A percentile compares a stretch with the other conserved stretches of the same genome.
These are phyloP conservation scores for Sergeia podlipaevii DNA, from an alignment of 208 protist genomes.

Conservation along the genomic window DNA sequence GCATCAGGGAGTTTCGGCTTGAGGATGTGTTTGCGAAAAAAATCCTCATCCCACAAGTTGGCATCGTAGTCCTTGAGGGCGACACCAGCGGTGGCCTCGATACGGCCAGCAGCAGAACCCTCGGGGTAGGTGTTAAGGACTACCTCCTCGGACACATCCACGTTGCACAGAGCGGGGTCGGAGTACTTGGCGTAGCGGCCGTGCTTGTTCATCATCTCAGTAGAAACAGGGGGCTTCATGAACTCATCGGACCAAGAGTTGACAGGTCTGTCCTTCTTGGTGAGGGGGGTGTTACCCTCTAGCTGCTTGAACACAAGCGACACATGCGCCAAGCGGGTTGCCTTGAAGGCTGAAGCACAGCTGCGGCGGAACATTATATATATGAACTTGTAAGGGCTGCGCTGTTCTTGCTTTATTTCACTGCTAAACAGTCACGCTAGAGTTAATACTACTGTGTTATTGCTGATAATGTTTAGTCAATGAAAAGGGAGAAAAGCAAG, in stretches of 20 bases:
- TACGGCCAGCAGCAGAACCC: conserved; percentile 63
- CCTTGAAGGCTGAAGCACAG: conserved; percentile 47
- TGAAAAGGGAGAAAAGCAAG: conserved; percentile 5
- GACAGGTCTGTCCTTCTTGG: conserved; percentile 81
- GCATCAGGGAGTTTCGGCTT: conserved; percentile 85
- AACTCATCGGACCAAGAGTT: conserved; percentile 86
- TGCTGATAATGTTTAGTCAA: background rate
- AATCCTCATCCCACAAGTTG: conserved; percentile 89
- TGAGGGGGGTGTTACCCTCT: conserved; percentile 71
- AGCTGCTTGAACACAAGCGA: conserved; percentile 82
- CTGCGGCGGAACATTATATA: conserved; percentile 74
- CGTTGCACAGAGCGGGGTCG: conserved; percentile 70
- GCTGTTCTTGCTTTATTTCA: no score
- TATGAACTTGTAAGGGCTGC: no score
- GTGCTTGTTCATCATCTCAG: conserved; percentile 75
- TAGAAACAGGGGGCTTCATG: conserved; percentile 66
- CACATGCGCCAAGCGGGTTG: conserved; percentile 56
- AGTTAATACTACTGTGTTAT: background rate
- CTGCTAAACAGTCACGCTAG: no score
- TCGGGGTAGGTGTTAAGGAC: conserved; percentile 90
- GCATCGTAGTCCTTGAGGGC: conserved; percentile 85
- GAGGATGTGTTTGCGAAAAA: conserved; percentile 90
- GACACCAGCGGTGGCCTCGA: conserved; percentile 78
- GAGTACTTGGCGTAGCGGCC: conserved; percentile 87
- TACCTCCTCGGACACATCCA: conserved; percentile 83